Conservation (phyloP, 805 yeast genomes). For the Saccharomyces kudriavzevii region DNA sequence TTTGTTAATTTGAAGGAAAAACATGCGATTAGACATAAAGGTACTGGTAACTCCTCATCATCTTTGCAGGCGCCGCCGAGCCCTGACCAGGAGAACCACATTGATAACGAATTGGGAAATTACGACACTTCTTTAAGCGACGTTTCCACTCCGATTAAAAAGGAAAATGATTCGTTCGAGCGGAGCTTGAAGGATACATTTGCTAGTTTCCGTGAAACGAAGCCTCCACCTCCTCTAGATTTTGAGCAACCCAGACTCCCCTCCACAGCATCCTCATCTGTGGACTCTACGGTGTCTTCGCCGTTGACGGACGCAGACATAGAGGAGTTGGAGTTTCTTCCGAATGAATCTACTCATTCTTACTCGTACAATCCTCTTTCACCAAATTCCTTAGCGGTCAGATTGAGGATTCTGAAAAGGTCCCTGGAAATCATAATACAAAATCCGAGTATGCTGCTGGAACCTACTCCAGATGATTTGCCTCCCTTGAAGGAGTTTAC, state of each 20-base stretch:
- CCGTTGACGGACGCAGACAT: slow-evolving; percentile 23
- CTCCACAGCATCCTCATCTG: not conserved
- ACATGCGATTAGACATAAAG: slow-evolving; percentile 14
- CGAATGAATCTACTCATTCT: slow-evolving; percentile 74
- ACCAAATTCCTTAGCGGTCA: slow-evolving; percentile 68
- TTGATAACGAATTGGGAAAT: not conserved
- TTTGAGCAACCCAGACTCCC: not conserved
- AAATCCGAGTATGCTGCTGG: slow-evolving; percentile 38
- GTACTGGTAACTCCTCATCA: not conserved
- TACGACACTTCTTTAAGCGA: not conserved
- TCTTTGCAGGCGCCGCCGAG: not conserved
- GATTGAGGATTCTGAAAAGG: slow-evolving; percentile 66
- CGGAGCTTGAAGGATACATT: not conserved
- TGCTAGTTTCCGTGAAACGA: not conserved
- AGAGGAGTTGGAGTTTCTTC: slow-evolving; percentile 51
- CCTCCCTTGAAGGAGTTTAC: not conserved
- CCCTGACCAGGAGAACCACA: not conserved
- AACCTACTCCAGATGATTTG: slow-evolving; percentile 5
- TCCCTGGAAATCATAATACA: slow-evolving; percentile 67
- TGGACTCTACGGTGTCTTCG: slow-evolving; percentile 5
- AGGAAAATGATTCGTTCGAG: not conserved
- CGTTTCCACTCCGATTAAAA: slow-evolving; percentile 1
- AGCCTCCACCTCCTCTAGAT: not conserved
- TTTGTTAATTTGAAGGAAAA: slow-evolving; percentile 23
- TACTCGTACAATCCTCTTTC: slow-evolving; percentile 78